phyloP scores from a whole-genome alignment of 805 yeast genomes.

The Diddensiella santjacobensis region DNA sequence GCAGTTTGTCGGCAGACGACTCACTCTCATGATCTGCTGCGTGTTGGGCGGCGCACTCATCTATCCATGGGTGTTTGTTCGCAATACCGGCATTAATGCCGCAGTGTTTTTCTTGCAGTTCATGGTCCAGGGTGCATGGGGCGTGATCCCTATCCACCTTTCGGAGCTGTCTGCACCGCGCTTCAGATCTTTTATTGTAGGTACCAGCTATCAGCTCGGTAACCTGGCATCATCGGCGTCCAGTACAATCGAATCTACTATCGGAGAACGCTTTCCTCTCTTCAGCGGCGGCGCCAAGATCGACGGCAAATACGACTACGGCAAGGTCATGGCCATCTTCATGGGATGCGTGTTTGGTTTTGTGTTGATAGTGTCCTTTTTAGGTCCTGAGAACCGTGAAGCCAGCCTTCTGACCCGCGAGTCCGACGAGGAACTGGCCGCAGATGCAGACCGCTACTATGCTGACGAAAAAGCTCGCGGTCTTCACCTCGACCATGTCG shows the following conservation, averaged over 20 bases:
- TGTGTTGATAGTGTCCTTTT: conserved; percentile 43
- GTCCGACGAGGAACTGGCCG: conserved; percentile 18
- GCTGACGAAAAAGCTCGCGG: conserved; percentile 11
- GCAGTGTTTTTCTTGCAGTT: conserved; percentile 62
- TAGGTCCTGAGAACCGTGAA: conserved; percentile 53
- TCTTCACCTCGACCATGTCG: conserved; percentile 3
- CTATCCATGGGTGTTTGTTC: conserved; percentile 57
- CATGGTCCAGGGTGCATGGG: conserved; percentile 73
- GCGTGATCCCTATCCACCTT: conserved; percentile 62
- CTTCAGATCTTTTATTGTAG: conserved; percentile 57
- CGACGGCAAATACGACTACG: conserved; percentile 49
- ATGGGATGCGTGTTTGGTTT: conserved; percentile 62
- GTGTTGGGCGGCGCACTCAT: conserved; percentile 55
- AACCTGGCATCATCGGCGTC: conserved; percentile 69
- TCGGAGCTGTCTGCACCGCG: conserved; percentile 64
- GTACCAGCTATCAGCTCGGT: conserved; percentile 67
- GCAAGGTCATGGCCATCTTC: conserved; percentile 67
- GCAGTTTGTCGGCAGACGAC: conserved; percentile 57
- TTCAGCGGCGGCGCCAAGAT: conserved; percentile 31
- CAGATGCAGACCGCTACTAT: conserved; percentile 9
- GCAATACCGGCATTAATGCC: conserved; percentile 49
- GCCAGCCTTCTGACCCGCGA: conserved; percentile 19
- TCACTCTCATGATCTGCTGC: conserved; percentile 49
- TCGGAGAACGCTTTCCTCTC: conserved; percentile 59
- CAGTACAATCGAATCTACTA: conserved; percentile 63